Conservation (phyloP, 495 filamentous ascomycete genomes). For the Monascus purpureus region DNA sequence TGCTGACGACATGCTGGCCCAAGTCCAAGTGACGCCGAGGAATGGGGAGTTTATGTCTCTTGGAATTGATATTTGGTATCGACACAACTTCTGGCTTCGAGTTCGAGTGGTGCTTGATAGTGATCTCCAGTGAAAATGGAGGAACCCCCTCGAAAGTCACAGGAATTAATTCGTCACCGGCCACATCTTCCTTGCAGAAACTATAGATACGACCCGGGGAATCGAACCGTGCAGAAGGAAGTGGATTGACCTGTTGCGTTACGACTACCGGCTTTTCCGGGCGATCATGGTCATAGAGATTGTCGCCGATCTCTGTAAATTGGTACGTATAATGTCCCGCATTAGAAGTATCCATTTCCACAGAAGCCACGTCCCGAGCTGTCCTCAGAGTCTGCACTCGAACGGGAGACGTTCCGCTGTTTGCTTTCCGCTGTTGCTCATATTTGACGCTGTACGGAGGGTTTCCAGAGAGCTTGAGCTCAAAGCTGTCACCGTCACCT, state of each 20-base stretch:
- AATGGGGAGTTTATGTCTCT: conserved; percentile 64
- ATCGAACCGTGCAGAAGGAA: conserved; percentile 64
- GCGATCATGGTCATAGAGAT: conserved; percentile 64
- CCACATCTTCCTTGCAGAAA: conserved; percentile 76
- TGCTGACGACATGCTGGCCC: conserved; percentile 71
- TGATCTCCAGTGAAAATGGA: conserved; percentile 79
- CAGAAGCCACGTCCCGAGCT: conserved; percentile 52
- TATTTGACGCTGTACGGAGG: conserved; percentile 80
- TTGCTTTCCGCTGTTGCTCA: conserved; percentile 52
- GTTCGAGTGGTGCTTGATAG: conserved; percentile 78
- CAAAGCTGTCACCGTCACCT: conserved; percentile 79
- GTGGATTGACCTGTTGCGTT: conserved; percentile 66
- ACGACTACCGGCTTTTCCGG: conserved; percentile 48
- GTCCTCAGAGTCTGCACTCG: conserved; percentile 55
- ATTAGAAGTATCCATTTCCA: conserved; percentile 71
- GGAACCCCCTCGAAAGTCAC: conserved; percentile 69
- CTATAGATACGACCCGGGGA: conserved; percentile 90
- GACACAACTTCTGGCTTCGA: conserved; percentile 66
- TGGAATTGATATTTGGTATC: conserved; percentile 59
- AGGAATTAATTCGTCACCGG: conserved; percentile 71
- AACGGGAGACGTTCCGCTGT: conserved; percentile 44
- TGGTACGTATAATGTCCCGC: conserved; percentile 74
- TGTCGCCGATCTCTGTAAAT: conserved; percentile 67
- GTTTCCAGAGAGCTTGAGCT: conserved; percentile 62
- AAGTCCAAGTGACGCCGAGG: conserved; percentile 69